phyloP scores from a whole-genome alignment of 2,329 filamentous ascomycete genomes.

The Fusarium annulatum region DNA sequence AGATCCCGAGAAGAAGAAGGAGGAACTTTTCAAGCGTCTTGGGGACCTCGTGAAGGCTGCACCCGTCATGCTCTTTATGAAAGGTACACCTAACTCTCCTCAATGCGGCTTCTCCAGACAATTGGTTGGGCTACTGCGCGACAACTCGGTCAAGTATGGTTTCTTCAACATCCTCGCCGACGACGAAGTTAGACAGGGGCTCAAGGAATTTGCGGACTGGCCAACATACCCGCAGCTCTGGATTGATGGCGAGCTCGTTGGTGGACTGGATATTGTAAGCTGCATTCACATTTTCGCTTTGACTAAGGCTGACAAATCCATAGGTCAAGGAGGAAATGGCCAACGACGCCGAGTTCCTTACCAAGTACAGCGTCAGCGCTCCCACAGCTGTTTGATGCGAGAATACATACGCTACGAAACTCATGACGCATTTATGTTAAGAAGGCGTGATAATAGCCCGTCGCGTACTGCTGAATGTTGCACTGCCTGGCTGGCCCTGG shows the following conservation, averaged over 20 bases:
- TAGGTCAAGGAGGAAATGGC: slow-evolving; percentile 95
- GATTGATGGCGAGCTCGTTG: slow-evolving; percentile 89
- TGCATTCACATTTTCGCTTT: not conserved
- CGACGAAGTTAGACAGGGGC: slow-evolving; percentile 93
- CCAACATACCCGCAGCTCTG: slow-evolving; percentile 97
- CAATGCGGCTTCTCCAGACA: slow-evolving; percentile 95
- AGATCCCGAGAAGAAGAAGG: slow-evolving; percentile 73
- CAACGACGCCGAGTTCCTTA: slow-evolving; percentile 84
- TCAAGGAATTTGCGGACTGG: slow-evolving; percentile 99
- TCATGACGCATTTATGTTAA: slow-evolving; percentile 9
- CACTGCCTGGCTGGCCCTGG: not conserved
- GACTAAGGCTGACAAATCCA: slow-evolving; percentile 35
- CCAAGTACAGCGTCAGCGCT: slow-evolving; percentile 71
- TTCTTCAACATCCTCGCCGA: slow-evolving; percentile 99
- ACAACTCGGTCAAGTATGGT: slow-evolving; percentile 93
- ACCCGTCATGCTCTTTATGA: slow-evolving; percentile 99
- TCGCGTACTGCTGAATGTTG: not conserved
- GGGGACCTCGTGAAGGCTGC: slow-evolving; percentile 91
- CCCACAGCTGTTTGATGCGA: slow-evolving; percentile 51
- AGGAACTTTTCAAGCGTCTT: slow-evolving; percentile 85
- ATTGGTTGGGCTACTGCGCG: slow-evolving; percentile 85
- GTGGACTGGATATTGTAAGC: slow-evolving; percentile 94
- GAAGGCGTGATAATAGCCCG: slow-evolving; percentile 18
- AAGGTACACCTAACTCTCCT: slow-evolving; percentile 87
- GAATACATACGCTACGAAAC: slow-evolving; percentile 18